A percentile compares a stretch with the other conserved stretches of the same genome.
Conservation (phyloP, 257 asterid genomes). For the Plectranthus barbatus region DNA sequence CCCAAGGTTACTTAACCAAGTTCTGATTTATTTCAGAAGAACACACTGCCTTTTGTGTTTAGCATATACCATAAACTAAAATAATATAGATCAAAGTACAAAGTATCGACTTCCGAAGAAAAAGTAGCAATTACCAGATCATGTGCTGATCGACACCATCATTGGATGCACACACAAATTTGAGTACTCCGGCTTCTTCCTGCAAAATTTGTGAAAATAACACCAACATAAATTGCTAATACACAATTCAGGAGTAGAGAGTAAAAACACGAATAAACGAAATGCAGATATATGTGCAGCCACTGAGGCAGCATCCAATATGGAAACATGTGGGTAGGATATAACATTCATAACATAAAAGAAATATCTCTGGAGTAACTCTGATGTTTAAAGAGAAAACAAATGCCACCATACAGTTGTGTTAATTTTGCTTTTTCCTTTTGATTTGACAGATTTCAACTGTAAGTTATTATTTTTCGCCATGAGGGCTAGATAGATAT, state of each 20-base stretch:
- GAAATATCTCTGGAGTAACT: neutral
- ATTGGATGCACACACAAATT: slow-evolving; percentile 81
- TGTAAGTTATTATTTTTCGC: neutral
- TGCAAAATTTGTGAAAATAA: slow-evolving; percentile 24
- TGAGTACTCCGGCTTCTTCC: slow-evolving; percentile 91
- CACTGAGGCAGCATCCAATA: neutral
- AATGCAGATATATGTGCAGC: neutral
- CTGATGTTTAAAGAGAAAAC: neutral
- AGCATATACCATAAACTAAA: slow-evolving; percentile 1
- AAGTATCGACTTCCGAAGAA: neutral
- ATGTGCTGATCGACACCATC: slow-evolving; percentile 82
- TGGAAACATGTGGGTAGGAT: no score
- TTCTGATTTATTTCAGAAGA: neutral
- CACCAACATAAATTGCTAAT: slow-evolving; percentile 2
- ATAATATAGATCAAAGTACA: neutral
- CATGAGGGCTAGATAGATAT: neutral
- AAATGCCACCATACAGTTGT: neutral
- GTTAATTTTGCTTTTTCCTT: neutral
- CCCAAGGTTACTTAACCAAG: slow-evolving; percentile 1
- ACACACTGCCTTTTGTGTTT: neutral
- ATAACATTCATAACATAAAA: neutral
- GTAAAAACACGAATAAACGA: neutral
- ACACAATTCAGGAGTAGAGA: neutral
- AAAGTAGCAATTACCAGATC: slow-evolving; percentile 67
- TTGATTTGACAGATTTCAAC: neutral